phyloP scores from a whole-genome alignment of 805 yeast species.

The Saccharomycopsis sp. region DNA sequence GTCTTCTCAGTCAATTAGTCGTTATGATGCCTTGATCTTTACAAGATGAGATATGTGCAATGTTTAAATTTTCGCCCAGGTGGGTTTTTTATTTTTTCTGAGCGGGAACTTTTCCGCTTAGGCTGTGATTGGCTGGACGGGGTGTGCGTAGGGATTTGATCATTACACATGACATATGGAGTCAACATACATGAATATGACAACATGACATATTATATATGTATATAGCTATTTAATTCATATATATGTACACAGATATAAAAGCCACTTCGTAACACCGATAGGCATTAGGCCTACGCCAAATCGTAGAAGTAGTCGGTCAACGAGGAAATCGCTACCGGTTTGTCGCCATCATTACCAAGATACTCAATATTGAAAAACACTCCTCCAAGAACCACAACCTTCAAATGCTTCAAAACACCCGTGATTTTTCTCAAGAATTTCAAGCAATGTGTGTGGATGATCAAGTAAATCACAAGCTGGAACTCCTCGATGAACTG shows the following conservation, averaged over 20 bases:
- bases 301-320: background rate
- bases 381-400: slow-evolving; percentile 27
- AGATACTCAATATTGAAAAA: slow-evolving; percentile 21
- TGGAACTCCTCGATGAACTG: background rate
- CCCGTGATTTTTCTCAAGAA: background rate
- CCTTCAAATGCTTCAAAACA: slow-evolving; percentile 21
- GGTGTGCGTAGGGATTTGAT: background rate
- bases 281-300: no score
- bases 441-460: background rate
- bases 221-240: background rate
- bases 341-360: background rate
- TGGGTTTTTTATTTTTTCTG: background rate
- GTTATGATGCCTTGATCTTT: background rate
- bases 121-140: background rate
- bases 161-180: background rate
- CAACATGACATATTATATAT: background rate
- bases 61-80: background rate
- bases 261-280: no score
- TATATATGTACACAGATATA: background rate
- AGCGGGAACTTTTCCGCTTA: background rate
- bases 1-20: background rate
- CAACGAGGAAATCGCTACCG: background rate
- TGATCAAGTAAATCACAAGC: background rate
- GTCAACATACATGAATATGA: background rate
- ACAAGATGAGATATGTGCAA: background rate